phyloP scores from a whole-genome alignment of 768 basidiomycete genomes.

The Leccinum subgranulosum region DNA sequence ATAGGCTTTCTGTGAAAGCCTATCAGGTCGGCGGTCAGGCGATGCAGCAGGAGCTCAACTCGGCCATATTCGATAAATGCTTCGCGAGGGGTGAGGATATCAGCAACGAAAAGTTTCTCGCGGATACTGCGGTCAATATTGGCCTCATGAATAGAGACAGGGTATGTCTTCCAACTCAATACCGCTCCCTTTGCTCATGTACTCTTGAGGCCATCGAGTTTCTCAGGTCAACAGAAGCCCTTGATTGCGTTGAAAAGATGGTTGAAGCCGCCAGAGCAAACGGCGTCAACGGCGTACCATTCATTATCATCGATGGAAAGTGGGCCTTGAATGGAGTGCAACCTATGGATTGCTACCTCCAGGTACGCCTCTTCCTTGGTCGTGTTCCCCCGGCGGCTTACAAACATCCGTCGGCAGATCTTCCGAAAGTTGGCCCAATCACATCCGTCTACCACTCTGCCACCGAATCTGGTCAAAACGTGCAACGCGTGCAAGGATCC shows the following conservation, averaged over 20 bases:
- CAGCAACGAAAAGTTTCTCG: conserved; percentile 34
- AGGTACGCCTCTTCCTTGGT: conserved; percentile 25
- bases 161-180: conserved; percentile 20
- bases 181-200: not conserved
- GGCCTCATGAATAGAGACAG: conserved; percentile 40
- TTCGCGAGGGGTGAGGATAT: conserved; percentile 41
- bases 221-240: conserved; percentile 38
- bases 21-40: conserved; percentile 39
- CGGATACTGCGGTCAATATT: conserved; percentile 34
- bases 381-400: not conserved
- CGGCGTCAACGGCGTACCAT: conserved; percentile 53
- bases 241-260: conserved; percentile 39
- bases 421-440: conserved; percentile 31
- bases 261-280: conserved; percentile 38
- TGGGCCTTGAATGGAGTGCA: conserved; percentile 48
- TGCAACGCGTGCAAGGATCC: conserved; percentile 24
- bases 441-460: not conserved
- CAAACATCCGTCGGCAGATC: conserved; percentile 17
- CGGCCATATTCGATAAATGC: conserved; percentile 38
- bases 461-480: conserved; percentile 6
- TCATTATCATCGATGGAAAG: conserved; percentile 44
- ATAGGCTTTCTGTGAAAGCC: conserved; percentile 44
- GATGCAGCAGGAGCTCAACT: conserved; percentile 37
- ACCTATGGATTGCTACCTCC: conserved; percentile 36
- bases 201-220: conserved; percentile 37